These are phyloP conservation scores for Penicillium sp. DNA, from an alignment of 2,329 filamentous ascomycete genomes.

Conservation along the genomic window DNA sequence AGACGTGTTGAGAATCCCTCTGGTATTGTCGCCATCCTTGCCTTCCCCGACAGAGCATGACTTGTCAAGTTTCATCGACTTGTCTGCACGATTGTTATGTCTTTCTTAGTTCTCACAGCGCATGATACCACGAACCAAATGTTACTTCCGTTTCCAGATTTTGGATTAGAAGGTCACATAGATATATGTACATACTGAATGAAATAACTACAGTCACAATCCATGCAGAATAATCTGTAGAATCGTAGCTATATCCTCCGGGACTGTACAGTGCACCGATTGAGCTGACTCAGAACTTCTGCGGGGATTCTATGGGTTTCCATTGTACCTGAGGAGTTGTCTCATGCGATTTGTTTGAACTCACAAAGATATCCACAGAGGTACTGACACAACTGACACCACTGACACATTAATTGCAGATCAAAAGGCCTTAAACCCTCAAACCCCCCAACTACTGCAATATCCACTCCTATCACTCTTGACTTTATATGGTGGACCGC, in stretches of 20 bases:
- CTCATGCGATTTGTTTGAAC: neutral
- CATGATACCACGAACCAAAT: constrained; percentile 34
- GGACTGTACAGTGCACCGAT: neutral
- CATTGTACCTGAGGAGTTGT: constrained; percentile 11
- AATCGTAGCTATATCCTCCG: neutral
- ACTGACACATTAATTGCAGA: neutral
- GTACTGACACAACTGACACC: neutral
- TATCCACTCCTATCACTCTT: constrained; percentile 7
- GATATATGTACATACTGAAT: constrained; percentile 20
- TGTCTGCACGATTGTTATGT: constrained; percentile 1
- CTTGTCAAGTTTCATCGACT: neutral
- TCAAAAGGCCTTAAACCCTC: neutral
- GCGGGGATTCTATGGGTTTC: constrained; percentile 40
- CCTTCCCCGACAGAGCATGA: neutral
- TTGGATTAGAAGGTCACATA: constrained; percentile 19
- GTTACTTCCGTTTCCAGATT: constrained; percentile 17
- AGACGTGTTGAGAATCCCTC: neutral
- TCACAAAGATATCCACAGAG: neutral
- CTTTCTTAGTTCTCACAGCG: constrained; percentile 19
- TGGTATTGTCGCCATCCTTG: neutral
- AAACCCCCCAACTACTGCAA: neutral
- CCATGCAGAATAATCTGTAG: neutral
- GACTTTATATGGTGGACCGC: constrained; percentile 18
- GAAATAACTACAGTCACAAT: neutral
- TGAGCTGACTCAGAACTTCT: constrained; percentile 33